Evolutionary conservation across 352 stramenopile genomes (phyloP).

Genomic region (Thraustochytrium striatum): DNA sequence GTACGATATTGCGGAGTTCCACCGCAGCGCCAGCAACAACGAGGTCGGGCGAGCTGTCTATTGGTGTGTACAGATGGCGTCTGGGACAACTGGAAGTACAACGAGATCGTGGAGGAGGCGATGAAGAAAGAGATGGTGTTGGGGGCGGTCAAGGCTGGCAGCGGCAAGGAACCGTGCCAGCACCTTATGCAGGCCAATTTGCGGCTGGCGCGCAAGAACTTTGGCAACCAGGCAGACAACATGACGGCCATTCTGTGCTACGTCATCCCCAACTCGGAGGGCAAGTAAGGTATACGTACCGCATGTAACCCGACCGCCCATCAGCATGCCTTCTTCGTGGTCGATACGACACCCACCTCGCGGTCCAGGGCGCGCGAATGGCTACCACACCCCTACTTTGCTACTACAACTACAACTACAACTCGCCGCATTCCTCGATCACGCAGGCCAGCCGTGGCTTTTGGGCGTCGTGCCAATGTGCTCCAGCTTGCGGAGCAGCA

Average conservation of each 20-base stretch:
- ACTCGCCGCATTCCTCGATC: constrained; percentile 30
- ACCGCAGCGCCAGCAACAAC: background rate
- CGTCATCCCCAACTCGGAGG: background rate
- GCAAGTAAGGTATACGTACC: background rate
- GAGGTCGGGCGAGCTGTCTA: constrained; percentile 57
- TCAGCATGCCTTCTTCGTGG: too few relatives aligned
- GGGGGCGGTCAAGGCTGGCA: constrained; percentile 8
- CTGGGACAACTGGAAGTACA: constrained; percentile 81
- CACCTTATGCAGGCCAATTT: constrained; percentile 67
- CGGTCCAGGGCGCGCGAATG: too few relatives aligned
- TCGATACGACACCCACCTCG: too few relatives aligned
- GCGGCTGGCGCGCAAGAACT: constrained; percentile 62
- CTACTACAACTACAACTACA: too few relatives aligned
- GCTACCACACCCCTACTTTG: too few relatives aligned
- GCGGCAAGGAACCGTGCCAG: constrained; percentile 55
- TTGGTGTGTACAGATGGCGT: constrained; percentile 72
- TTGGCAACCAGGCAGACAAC: constrained; percentile 77
- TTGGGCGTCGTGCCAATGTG: constrained; percentile 59
- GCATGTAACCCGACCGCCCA: background rate
- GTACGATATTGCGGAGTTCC: background rate
- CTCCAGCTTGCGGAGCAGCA: constrained; percentile 76
- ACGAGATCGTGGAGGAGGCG: constrained; percentile 64
- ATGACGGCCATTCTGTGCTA: constrained; percentile 73
- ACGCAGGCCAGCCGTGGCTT: constrained; percentile 12
- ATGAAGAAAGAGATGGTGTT: constrained; percentile 45